These are phyloP conservation scores for Asterochloris erici DNA, from an alignment of 139 green algal genomes.

Conservation along the genomic window DNA sequence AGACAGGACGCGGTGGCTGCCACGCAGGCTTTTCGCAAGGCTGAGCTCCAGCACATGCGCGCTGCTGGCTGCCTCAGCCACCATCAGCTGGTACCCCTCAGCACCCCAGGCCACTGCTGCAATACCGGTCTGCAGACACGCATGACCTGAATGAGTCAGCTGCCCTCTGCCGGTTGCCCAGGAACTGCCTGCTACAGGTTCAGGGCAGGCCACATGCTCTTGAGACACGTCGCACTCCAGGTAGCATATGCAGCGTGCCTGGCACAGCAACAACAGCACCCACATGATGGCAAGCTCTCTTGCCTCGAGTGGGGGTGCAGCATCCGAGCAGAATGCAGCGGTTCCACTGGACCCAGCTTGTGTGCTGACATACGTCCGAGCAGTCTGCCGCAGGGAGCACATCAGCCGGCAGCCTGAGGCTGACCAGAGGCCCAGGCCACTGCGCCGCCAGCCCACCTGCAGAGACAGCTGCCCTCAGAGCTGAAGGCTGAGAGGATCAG, in stretches of 20 bases:
- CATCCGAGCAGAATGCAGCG: too few species aligned
- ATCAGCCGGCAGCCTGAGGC: slow-evolving; percentile 76
- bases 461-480: not conserved
- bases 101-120: slow-evolving; percentile 55
- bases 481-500: not conserved
- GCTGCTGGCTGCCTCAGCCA: slow-evolving; percentile 34
- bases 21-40: slow-evolving; percentile 50
- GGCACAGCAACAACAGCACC: too few species aligned
- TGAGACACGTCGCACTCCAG: not conserved
- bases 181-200: not conserved
- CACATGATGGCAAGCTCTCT: too few species aligned
- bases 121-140: slow-evolving; percentile 43
- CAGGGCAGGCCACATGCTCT: not conserved
- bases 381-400: slow-evolving; percentile 64
- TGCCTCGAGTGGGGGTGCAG: too few species aligned
- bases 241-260: too few species aligned
- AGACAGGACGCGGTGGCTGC: slow-evolving; percentile 23
- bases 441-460: slow-evolving; percentile 55
- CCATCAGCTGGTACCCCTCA: slow-evolving; percentile 55
- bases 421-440: slow-evolving; percentile 72
- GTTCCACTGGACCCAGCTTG: too few species aligned
- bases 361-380: not conserved
- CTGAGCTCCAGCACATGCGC: slow-evolving; percentile 50
- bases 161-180: not conserved
- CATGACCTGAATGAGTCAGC: not conserved